Evolutionary conservation across 176 grass and related monocot genomes (phyloP), one percentile per base, ranked within the genome.

Genomic region (Cocos nucifera): DNA sequence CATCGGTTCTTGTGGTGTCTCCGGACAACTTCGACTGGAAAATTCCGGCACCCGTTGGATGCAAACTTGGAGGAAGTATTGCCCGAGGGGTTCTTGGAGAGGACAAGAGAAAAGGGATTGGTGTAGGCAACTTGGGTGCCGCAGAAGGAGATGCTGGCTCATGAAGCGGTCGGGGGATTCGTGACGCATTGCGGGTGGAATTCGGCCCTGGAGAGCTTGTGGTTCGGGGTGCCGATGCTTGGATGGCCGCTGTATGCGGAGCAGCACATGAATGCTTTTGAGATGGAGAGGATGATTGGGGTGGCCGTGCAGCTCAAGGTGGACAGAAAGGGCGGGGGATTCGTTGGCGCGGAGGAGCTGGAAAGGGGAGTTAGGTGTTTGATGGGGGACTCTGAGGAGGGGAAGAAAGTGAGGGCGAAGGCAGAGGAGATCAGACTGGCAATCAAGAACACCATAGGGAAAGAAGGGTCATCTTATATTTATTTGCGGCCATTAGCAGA

Each of bases 101-200:
- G 74, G 69, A 93, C 83, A 0, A 27, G 16, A 25, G 73, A 17
- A n/a, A 65, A 27, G 35, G 78, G 86, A 4, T 52, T 75, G 2
- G 70, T 90, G 54, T 71, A 75, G 61, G 64, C 78, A 6, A 23
- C 0, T 30, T 76, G 82, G 59, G 75, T 77, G 15, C 79, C 75
- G 51, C 82, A 86, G 80, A 65, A 76, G 67, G 75, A 65, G 25
- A 66, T 86, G 2, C 71, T 90, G 0, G 32, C 72, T 6, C 87
- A 90, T 49, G 17, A 29, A 0, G 73, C 87, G 52, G 70, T 86
- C 0, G 72, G 72, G 2, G 39, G 63, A 1, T 94, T 94, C 73
- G 77, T 88, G 56, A 82, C 89, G 17, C 89, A 94, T 73, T 75
- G 84, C 49, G 77, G 84, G 1, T 94, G 84, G 80, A 84, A 80